These are phyloP conservation scores for Aphanocladium album DNA, from an alignment of 2,329 filamentous ascomycete species.

Conservation along the genomic window DNA sequence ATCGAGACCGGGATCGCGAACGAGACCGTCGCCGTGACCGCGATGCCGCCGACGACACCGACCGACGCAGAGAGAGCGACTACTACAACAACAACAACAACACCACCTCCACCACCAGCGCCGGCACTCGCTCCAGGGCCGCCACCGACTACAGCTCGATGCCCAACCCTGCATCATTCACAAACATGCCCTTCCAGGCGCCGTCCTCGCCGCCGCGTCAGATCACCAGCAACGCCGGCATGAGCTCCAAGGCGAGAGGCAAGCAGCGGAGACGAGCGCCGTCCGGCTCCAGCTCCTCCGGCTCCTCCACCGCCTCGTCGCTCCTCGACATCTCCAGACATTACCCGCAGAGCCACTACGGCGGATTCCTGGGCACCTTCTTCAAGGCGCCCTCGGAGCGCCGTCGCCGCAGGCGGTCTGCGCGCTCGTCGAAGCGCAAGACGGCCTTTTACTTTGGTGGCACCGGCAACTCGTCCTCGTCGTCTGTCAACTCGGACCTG, in stretches of 20 bases:
- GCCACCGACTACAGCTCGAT: constrained; percentile 2
- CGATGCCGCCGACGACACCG: neutral
- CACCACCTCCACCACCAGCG: too few relatives aligned
- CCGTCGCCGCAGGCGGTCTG: constrained; percentile 27
- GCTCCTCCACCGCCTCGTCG: constrained; percentile 53
- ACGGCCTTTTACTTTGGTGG: constrained; percentile 41
- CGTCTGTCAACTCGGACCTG: constrained; percentile 62
- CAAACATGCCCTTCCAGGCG: neutral
- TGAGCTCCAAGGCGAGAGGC: neutral
- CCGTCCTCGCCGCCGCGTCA: constrained; percentile 2
- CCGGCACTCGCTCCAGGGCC: neutral
- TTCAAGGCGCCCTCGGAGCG: constrained; percentile 58
- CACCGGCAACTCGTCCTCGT: constrained; percentile 55
- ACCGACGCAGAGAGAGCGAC: constrained; percentile 3
- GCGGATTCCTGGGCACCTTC: constrained; percentile 57
- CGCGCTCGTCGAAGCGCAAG: constrained; percentile 8
- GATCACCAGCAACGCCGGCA: neutral
- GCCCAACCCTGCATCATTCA: constrained; percentile 11
- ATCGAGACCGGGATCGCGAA: constrained; percentile 13
- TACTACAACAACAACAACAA: neutral
- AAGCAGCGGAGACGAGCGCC: constrained; percentile 4
- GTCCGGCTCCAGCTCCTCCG: constrained; percentile 29
- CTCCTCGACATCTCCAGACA: constrained; percentile 62
- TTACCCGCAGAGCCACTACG: constrained; percentile 39
- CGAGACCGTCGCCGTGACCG: constrained; percentile 3